phyloP scores from a whole-genome alignment of 306 rosid genomes.

The Malus asiatica region DNA sequence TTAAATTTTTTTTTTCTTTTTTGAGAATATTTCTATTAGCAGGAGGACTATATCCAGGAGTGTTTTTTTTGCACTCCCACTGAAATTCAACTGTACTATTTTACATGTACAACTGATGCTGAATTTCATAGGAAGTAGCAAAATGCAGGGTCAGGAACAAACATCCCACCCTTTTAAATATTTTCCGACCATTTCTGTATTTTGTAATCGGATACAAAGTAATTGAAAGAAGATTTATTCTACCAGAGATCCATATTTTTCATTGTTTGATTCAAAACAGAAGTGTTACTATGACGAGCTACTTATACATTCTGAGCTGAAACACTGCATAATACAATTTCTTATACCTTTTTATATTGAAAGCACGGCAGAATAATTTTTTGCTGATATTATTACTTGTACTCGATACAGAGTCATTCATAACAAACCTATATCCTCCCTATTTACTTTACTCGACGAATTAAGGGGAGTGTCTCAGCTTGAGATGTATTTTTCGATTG shows the following conservation, averaged over 20 bases:
- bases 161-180: constrained; percentile 9
- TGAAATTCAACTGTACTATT: constrained; percentile 29
- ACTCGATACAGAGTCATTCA: no score
- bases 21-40: not conserved
- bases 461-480: not conserved
- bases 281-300: not conserved
- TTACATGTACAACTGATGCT: constrained; percentile 11
- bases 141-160: constrained; percentile 9
- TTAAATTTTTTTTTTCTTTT: not conserved
- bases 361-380: no score
- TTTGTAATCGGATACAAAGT: constrained; percentile 24
- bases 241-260: not conserved
- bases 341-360: no score
- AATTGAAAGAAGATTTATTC: not conserved
- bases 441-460: no score
- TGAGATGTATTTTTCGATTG: not conserved
- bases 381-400: no score
- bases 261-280: not conserved
- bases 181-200: constrained; percentile 14
- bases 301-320: not conserved
- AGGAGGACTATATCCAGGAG: constrained; percentile 3
- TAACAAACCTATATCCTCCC: no score
- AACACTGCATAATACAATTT: not conserved
- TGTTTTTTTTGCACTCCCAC: constrained; percentile 16
- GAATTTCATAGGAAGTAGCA: constrained; percentile 32